A percentile compares a stretch with the other conserved stretches of the same genome.
These are phyloP conservation scores for Cordyceps cicadae DNA, from an alignment of 2,329 filamentous ascomycete genomes.

Conservation along the genomic window DNA sequence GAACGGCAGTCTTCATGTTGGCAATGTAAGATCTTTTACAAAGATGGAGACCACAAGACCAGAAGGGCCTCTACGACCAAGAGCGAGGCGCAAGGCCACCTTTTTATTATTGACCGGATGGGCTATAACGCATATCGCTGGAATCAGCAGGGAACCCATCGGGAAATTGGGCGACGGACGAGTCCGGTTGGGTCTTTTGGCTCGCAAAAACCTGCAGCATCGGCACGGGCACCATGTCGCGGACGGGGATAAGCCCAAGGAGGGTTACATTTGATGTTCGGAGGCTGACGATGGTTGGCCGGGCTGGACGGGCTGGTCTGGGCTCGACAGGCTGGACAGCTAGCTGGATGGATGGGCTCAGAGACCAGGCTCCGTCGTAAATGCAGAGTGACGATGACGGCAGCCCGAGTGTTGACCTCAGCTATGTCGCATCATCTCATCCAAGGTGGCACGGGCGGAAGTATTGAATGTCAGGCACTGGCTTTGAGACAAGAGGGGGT, in stretches of 20 bases:
- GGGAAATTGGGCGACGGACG: not conserved
- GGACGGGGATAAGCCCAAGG: not conserved
- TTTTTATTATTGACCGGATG: not conserved
- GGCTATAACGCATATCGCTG: not conserved
- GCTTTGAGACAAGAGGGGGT: not conserved
- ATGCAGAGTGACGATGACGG: constrained; percentile 1
- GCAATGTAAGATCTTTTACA: not conserved
- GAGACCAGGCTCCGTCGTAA: not conserved
- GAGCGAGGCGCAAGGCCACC: not conserved
- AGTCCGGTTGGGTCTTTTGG: not conserved
- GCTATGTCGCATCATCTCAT: not conserved
- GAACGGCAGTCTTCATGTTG: constrained; percentile 1
- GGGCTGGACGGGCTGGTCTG: not conserved
- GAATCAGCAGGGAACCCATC: not conserved
- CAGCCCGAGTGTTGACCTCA: not conserved
- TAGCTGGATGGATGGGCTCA: no score
- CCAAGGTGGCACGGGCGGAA: not conserved
- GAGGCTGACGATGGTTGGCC: not conserved
- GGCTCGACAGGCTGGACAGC: no score
- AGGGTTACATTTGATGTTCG: constrained; percentile 8
- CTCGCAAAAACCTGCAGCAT: not conserved
- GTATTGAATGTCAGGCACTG: not conserved
- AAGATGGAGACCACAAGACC: not conserved
- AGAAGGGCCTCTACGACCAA: not conserved
- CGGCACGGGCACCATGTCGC: not conserved